Evolutionary conservation across 1,284 basidiomycete genomes (phyloP).

Genomic region (Psilocybe mexicana): DNA sequence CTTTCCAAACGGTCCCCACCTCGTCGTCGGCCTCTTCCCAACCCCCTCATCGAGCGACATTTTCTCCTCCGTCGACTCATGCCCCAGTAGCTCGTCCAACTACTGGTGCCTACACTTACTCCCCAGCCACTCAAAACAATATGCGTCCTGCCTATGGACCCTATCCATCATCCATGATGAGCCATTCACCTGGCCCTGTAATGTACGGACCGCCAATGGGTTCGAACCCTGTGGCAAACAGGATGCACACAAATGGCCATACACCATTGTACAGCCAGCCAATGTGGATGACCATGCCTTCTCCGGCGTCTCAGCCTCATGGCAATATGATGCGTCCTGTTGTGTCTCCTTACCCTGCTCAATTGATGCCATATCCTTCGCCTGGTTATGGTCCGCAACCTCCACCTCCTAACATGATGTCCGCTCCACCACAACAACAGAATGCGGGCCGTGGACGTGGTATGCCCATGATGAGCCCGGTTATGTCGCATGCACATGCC

Average conservation of each 20-base stretch:
- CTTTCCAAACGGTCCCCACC: conserved; percentile 72
- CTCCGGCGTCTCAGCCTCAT: conserved; percentile 46
- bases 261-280: conserved; percentile 59
- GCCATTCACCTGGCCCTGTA: conserved; percentile 64
- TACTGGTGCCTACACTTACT: conserved; percentile 47
- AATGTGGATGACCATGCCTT: conserved; percentile 64
- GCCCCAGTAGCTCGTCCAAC: conserved; percentile 47
- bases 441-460: conserved; percentile 50
- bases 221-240: conserved; percentile 60
- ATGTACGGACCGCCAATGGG: conserved; percentile 62
- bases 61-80: conserved; percentile 49
- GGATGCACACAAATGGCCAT: conserved; percentile 61
- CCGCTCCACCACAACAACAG: conserved; percentile 36
- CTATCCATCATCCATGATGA: conserved; percentile 69
- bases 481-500: conserved; percentile 51
- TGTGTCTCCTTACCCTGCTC: conserved; percentile 62
- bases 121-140: conserved; percentile 53
- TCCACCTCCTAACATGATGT: conserved; percentile 40
- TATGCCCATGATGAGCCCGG: conserved; percentile 64
- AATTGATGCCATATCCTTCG: conserved; percentile 63
- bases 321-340: conserved; percentile 56
- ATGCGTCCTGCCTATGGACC: conserved; percentile 56
- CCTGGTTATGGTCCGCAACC: conserved; percentile 53
- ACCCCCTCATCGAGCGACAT: conserved; percentile 39
- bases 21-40: conserved; percentile 54